Percentiles rank a stretch among this genome's conserved stretches.
These are phyloP conservation scores for Hypoxylon fuscum DNA, from an alignment of 495 filamentous ascomycete genomes.

Conservation along the genomic window DNA sequence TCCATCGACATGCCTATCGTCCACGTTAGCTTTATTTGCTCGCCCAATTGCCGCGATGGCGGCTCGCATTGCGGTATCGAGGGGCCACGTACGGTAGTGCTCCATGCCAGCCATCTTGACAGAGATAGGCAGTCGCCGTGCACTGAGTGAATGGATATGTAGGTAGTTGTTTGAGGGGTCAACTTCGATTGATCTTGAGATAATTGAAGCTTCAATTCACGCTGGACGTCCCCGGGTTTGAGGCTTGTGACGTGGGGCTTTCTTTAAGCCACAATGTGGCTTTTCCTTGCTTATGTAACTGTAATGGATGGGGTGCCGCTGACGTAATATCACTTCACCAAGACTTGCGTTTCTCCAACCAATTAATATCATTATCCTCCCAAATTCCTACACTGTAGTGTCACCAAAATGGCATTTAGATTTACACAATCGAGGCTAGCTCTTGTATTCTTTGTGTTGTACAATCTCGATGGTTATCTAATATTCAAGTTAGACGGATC, in stretches of 20 bases:
- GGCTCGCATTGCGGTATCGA: conserved; percentile 9
- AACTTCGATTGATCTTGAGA: conserved; percentile 13
- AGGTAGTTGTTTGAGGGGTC: conserved; percentile 17
- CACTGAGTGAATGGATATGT: conserved; percentile 9
- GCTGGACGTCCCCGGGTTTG: conserved; percentile 11
- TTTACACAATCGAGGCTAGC: too few relatives aligned
- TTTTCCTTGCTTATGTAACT: not conserved
- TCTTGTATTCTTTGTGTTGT: too few relatives aligned
- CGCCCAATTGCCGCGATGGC: conserved; percentile 3
- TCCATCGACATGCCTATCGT: conserved; percentile 68
- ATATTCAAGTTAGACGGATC: too few relatives aligned
- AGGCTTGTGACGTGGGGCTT: conserved; percentile 19
- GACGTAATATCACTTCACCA: not conserved
- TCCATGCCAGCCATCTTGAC: conserved; percentile 55
- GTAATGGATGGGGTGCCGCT: too few relatives aligned
- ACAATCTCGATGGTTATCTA: too few relatives aligned
- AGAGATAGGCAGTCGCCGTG: conserved; percentile 24
- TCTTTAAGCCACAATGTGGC: conserved; percentile 25
- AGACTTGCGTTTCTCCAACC: too few relatives aligned
- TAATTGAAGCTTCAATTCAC: conserved; percentile 32
- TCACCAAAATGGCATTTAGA: too few relatives aligned
- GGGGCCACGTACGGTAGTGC: conserved; percentile 51
- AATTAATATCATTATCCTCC: too few relatives aligned
- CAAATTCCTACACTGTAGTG: too few relatives aligned
- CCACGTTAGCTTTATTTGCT: conserved; percentile 40